Conservation (phyloP, 2,329 filamentous ascomycete genomes). For the Exophiala spinifera region DNA sequence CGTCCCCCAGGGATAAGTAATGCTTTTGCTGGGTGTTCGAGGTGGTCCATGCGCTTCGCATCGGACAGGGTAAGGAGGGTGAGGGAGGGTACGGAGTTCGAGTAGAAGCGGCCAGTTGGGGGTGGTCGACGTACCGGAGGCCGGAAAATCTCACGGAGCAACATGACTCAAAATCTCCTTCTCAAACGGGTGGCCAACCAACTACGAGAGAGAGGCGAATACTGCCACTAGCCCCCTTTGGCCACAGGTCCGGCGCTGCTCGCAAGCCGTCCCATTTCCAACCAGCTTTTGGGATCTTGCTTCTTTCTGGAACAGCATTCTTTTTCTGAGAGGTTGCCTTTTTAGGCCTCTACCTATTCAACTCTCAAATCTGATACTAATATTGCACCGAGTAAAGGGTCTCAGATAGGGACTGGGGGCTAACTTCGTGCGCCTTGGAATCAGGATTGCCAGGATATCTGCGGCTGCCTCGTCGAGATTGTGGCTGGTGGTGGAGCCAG, state of each 20-base stretch:
- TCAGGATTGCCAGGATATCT: too few species aligned
- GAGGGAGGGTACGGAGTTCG: neutral
- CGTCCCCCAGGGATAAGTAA: slow-evolving; percentile 10
- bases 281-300: neutral
- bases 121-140: neutral
- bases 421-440: neutral
- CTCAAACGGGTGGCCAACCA: slow-evolving; percentile 19
- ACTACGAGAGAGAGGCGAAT: neutral
- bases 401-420: neutral
- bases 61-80: neutral
- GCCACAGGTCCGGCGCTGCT: neutral
- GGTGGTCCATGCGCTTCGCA: slow-evolving; percentile 1
- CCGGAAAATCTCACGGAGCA: slow-evolving; percentile 2
- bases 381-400: too few species aligned
- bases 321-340: neutral
- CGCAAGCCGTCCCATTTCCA: neutral
- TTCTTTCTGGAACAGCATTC: neutral
- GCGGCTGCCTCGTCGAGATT: neutral
- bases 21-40: neutral
- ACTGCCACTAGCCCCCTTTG: slow-evolving; percentile 14
- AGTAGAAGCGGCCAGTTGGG: neutral
- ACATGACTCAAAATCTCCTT: slow-evolving; percentile 15
- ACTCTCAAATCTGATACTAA: neutral
- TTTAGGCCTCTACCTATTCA: neutral
- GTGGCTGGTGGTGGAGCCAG: slow-evolving; percentile 6